Conservation (phyloP, 352 stramenopile species). For the Thalassiosira mediterranea region DNA sequence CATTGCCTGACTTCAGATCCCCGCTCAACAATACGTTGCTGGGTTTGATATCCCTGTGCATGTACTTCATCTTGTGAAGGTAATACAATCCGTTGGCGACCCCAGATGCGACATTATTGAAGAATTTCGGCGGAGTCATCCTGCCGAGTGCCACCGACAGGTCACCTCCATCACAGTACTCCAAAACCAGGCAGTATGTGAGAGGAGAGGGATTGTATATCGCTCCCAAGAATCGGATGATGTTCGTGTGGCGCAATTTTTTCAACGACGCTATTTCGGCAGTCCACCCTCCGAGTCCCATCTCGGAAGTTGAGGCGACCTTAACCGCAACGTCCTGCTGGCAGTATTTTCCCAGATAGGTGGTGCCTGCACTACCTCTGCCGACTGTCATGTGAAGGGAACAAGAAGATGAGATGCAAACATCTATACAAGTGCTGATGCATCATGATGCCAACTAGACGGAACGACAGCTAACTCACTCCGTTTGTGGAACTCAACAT, state of each 20-base stretch:
- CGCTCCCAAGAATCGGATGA: conserved; percentile 68
- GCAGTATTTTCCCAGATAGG: conserved; percentile 68
- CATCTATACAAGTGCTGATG: too few relatives aligned
- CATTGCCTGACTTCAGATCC: conserved; percentile 63
- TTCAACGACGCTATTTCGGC: conserved; percentile 64
- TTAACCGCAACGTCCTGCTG: conserved; percentile 71
- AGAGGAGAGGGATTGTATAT: conserved; percentile 66
- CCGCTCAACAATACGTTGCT: conserved; percentile 66
- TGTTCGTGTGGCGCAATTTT: conserved; percentile 74
- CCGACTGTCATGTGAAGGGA: too few relatives aligned
- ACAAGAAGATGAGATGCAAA: too few relatives aligned
- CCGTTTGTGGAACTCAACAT: conserved; percentile 68
- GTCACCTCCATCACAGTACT: conserved; percentile 73
- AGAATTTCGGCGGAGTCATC: conserved; percentile 61
- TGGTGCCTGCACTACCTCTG: conserved; percentile 63
- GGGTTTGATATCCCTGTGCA: conserved; percentile 76
- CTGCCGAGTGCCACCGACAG: conserved; percentile 45
- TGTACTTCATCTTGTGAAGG: conserved; percentile 65
- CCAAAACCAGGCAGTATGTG: conserved; percentile 74
- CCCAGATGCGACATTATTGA: conserved; percentile 53
- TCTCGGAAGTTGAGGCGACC: conserved; percentile 62
- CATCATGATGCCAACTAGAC: too few relatives aligned
- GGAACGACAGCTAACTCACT: too few relatives aligned
- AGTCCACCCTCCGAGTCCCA: conserved; percentile 68
- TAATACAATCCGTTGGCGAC: conserved; percentile 69